phyloP scores from a whole-genome alignment of 2,329 filamentous ascomycete species.

The Apiospora aurea region DNA sequence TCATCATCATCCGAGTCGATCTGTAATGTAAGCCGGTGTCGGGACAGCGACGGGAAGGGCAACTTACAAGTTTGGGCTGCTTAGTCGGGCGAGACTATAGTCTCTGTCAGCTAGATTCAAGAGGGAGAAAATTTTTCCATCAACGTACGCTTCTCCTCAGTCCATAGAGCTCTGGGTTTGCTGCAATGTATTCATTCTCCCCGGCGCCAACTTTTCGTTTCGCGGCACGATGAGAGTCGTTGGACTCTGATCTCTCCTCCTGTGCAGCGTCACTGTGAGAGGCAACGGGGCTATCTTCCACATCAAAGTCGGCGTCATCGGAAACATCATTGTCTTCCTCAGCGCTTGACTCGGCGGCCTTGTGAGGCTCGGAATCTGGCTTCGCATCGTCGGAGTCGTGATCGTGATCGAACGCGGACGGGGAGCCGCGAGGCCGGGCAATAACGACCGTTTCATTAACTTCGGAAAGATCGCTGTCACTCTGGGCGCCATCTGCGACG shows the following conservation, averaged over 20 bases:
- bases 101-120: constrained; percentile 42
- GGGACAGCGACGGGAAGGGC: constrained; percentile 1
- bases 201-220: constrained; percentile 77
- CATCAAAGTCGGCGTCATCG: constrained; percentile 79
- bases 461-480: constrained; percentile 81
- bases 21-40: constrained; percentile 30
- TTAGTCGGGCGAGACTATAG: constrained; percentile 63
- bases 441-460: constrained; percentile 62
- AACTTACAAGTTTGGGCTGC: constrained; percentile 63
- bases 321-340: constrained; percentile 63
- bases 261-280: constrained; percentile 54
- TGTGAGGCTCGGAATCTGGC: constrained; percentile 43
- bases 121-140: constrained; percentile 28
- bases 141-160: constrained; percentile 85
- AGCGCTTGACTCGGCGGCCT: constrained; percentile 51
- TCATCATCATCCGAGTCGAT: constrained; percentile 57
- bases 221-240: constrained; percentile 69
- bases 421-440: constrained; percentile 51
- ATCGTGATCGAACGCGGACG: constrained; percentile 52
- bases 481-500: constrained; percentile 52
- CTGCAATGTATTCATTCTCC: constrained; percentile 84
- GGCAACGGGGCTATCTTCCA: constrained; percentile 65
- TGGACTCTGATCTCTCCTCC: constrained; percentile 71
- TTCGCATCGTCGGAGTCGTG: constrained; percentile 43
- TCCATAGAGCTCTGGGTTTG: constrained; percentile 94